Conservation (phyloP, 805 yeast genomes). For the Gaillardinia entomophila region DNA sequence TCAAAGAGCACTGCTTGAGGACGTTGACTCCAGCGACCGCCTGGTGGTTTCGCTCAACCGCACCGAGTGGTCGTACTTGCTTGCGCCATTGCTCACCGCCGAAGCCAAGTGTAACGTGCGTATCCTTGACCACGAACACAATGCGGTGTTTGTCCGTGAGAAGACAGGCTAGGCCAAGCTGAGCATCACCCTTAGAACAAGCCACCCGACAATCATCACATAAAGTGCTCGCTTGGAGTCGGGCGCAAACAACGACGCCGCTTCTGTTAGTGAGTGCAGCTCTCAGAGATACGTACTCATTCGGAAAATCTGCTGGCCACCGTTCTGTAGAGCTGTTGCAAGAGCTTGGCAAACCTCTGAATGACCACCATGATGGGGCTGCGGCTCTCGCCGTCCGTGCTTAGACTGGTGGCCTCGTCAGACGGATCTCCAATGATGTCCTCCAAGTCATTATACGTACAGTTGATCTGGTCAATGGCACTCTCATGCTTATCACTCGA, state of each 20-base stretch:
- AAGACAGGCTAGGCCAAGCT: not conserved
- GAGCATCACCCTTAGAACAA: not conserved
- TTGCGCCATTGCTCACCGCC: slow-evolving; percentile 9
- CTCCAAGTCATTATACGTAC: too few relatives aligned
- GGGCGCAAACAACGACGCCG: too few relatives aligned
- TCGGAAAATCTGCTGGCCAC: not conserved
- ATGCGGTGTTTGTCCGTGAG: slow-evolving; percentile 3
- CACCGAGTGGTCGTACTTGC: slow-evolving; percentile 13
- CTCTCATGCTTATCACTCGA: too few relatives aligned
- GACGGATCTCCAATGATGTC: not conserved
- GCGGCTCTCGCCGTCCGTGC: not conserved
- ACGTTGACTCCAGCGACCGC: slow-evolving; percentile 1
- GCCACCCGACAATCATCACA: too few relatives aligned
- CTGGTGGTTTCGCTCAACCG: slow-evolving; percentile 5
- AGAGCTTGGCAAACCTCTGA: not conserved
- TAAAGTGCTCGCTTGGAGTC: too few relatives aligned
- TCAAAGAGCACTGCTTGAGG: slow-evolving; percentile 3
- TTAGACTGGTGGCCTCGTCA: not conserved
- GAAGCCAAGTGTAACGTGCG: slow-evolving; percentile 8
- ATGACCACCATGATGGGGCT: not conserved
- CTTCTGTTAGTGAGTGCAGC: too few relatives aligned
- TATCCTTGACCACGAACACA: slow-evolving; percentile 9
- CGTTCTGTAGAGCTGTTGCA: too few relatives aligned
- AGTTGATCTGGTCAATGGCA: too few relatives aligned
- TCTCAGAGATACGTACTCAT: not conserved